Base-by-base conservation (phyloP, 768 basidiomycete species). In the Lyophyllum atratum region DNA sequence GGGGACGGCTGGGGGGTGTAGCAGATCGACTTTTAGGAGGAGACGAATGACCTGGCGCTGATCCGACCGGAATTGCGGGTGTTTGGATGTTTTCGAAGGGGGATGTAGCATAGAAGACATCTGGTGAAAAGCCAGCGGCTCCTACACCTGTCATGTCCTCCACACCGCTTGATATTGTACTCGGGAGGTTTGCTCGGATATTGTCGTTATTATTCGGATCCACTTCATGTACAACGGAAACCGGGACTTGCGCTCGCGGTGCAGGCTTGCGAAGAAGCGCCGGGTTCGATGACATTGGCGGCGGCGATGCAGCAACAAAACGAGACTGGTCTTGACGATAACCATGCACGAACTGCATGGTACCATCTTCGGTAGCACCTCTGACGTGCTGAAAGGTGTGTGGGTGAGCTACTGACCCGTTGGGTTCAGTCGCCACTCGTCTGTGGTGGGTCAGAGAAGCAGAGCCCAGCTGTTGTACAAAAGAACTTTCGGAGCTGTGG, bases 61-160 rank as follows among this genome's bases (percentile, higher is more conserved):
- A 24, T 2, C 51, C 14, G 19, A 45, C 42, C 17, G 19, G 19
- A 6, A 19, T 39, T 34, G 24, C 28, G 24, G 42, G 21, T 10
- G 42, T 40, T 28, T 28, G 14, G 14, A 47, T 26, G 44, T 58
- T 52, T 19, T 58, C 67, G 54, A 67, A 67, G 7, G 74, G 68
- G 28, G 74, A 66, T 17, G 70, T 65, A 3, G 73, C 50, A 58
- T 77, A 75, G 21, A 70, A 70, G n/a, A 72, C 63, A 42, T 74
- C 69, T 4, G 71, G 71, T 34, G 68, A 63, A 24, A 67, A 69
- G 17, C 65, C 66, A 29, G 62, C 53, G 17, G 78, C 68, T 28
- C 88, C 88, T 26, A 90, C 61, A 12, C 88, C 88, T 12, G 87
- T 89, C 84, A 89, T 85, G 61, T 89, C 79, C 56, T 83, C 81